A percentile compares a stretch with the other conserved stretches of the same genome.
phyloP scores from a whole-genome alignment of 2,329 filamentous ascomycete species.

The Neofusicoccum laricinum region DNA sequence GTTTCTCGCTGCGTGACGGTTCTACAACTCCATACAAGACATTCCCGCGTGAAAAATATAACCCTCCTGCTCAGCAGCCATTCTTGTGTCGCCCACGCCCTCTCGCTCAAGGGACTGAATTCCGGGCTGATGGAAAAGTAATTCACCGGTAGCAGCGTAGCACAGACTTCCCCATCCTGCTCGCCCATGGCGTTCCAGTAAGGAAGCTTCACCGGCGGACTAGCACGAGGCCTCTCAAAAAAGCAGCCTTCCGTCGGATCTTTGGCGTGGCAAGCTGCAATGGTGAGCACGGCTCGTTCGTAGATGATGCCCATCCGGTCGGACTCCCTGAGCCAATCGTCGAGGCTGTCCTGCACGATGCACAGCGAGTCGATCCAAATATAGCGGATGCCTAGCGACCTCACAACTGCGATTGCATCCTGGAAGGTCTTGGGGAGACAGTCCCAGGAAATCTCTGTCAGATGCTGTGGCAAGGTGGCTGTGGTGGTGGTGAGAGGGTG shows the following conservation, averaged over 20 bases:
- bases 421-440: slow-evolving; percentile 16
- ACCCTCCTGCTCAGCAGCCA: slow-evolving; percentile 7
- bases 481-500: slow-evolving; percentile 24
- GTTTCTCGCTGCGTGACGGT: slow-evolving; percentile 24
- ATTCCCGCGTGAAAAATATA: slow-evolving; percentile 23
- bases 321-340: slow-evolving; percentile 15
- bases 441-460: slow-evolving; percentile 21
- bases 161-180: slow-evolving; percentile 19
- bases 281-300: slow-evolving; percentile 7
- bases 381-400: slow-evolving; percentile 14
- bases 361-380: slow-evolving; percentile 23
- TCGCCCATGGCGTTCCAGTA: slow-evolving; percentile 18
- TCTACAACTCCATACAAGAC: slow-evolving; percentile 25
- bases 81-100: slow-evolving; percentile 14
- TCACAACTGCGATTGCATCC: slow-evolving; percentile 17
- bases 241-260: slow-evolving; percentile 14
- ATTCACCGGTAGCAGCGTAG: slow-evolving; percentile 18
- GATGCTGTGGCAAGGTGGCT: slow-evolving; percentile 18
- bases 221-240: not conserved
- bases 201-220: slow-evolving; percentile 19
- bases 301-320: slow-evolving; percentile 16
- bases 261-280: slow-evolving; percentile 5
- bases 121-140: slow-evolving; percentile 21
- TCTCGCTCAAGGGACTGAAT: slow-evolving; percentile 19
- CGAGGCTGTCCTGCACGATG: slow-evolving; percentile 19